A percentile compares a stretch with the other conserved stretches of the same genome.
phyloP scores from a whole-genome alignment of 2,329 filamentous ascomycete species.

The Tolypocladium ovalisporum region DNA sequence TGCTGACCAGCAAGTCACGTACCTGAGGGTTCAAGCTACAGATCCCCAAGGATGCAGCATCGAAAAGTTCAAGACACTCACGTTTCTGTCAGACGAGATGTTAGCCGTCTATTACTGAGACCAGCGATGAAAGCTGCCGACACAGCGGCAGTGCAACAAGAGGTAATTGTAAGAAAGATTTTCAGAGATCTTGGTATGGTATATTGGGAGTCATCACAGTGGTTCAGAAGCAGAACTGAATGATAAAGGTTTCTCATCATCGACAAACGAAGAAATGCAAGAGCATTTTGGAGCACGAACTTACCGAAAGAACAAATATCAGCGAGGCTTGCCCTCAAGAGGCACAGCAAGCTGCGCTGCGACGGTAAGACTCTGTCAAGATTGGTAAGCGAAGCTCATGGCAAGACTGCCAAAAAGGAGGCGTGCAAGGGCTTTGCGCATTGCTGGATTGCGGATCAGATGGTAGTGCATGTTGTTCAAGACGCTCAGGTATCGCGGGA shows the following conservation, averaged over 20 bases:
- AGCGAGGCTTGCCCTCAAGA: background rate
- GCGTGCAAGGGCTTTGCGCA: background rate
- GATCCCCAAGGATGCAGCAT: too few species aligned
- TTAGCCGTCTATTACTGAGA: background rate
- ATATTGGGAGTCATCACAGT: slow-evolving; percentile 54
- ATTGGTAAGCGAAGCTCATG: background rate
- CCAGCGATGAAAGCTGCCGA: background rate
- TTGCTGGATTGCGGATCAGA: slow-evolving; percentile 37
- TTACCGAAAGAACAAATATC: background rate
- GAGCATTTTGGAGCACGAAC: background rate
- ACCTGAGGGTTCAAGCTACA: background rate
- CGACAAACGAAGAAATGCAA: background rate
- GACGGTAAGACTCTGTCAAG: background rate
- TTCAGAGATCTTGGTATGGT: slow-evolving; percentile 54
- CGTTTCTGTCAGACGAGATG: background rate
- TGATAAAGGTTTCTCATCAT: slow-evolving; percentile 54
- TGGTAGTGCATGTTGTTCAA: slow-evolving; percentile 67
- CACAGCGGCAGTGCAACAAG: background rate
- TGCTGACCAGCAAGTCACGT: slow-evolving; percentile 8
- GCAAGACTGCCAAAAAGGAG: background rate
- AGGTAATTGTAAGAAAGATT: slow-evolving; percentile 5
- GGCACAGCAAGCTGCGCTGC: background rate
- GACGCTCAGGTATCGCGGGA: slow-evolving; percentile 51
- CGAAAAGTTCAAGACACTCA: background rate
- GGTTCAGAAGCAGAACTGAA: slow-evolving; percentile 71